Conservation (phyloP, 768 basidiomycete genomes). For the Pisolithus marmoratus region DNA sequence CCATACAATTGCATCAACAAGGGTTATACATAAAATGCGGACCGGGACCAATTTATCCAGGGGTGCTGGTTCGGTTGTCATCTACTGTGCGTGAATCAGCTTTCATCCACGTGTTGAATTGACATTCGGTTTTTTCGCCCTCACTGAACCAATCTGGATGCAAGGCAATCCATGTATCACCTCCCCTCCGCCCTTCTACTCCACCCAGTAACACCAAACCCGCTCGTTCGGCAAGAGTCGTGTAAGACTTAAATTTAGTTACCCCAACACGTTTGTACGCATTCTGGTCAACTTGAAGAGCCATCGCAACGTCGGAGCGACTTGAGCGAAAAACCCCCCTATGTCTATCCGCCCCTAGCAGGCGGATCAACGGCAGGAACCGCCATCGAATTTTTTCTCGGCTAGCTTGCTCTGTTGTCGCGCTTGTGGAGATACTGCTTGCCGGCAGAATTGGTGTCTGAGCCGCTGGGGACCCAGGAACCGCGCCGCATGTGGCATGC, state of each 20-base stretch:
- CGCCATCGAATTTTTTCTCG: constrained; percentile 12
- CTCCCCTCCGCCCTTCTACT: no score
- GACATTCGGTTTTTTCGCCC: background rate
- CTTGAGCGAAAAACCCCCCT: constrained; percentile 30
- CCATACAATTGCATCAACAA: constrained; percentile 29
- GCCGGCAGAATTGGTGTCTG: no score
- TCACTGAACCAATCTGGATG: constrained; percentile 20
- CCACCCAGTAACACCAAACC: constrained; percentile 24
- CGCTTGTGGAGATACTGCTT: background rate
- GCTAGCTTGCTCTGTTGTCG: background rate
- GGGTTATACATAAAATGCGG: constrained; percentile 18
- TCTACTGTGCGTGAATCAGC: no score
- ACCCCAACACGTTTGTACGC: constrained; percentile 24
- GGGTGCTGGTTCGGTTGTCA: background rate
- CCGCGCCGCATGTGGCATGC: background rate
- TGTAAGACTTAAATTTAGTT: constrained; percentile 22
- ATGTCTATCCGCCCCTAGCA: constrained; percentile 16
- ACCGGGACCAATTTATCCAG: constrained; percentile 5
- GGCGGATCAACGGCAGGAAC: constrained; percentile 27
- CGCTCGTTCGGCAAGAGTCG: constrained; percentile 19
- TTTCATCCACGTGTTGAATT: no score
- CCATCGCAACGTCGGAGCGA: constrained; percentile 33
- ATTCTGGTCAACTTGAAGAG: constrained; percentile 26
- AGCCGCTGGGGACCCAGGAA: background rate
- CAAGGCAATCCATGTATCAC: constrained; percentile 22